Evolutionary conservation across 73 alveolate genomes (phyloP).

Genomic region (Uronychia binucleata): DNA sequence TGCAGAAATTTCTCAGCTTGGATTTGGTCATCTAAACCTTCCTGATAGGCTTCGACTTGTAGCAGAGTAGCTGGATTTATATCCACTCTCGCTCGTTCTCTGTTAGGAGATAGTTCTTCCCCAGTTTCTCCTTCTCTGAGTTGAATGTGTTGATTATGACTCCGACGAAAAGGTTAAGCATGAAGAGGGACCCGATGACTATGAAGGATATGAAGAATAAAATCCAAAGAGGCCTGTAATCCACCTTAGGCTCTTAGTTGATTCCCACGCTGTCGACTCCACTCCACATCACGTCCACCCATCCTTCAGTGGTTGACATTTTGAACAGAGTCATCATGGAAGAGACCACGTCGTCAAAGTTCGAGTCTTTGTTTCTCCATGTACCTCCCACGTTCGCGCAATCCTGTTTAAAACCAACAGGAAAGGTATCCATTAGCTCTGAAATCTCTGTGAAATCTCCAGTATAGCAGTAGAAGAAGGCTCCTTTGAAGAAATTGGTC

Average conservation of each 20-base stretch:
- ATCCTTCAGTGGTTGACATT: conserved; percentile 64
- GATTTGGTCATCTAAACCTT: background rate
- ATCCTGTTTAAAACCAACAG: conserved; percentile 8
- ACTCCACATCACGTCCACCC: conserved; percentile 59
- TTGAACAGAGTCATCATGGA: conserved; percentile 60
- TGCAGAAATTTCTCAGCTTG: background rate
- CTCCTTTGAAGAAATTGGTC: conserved; percentile 63
- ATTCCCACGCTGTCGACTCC: conserved; percentile 57
- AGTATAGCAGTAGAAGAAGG: conserved; percentile 32
- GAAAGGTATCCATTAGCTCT: background rate
- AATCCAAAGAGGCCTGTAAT: conserved; percentile 17
- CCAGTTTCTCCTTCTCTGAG: conserved; percentile 52
- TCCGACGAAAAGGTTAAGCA: conserved; percentile 66
- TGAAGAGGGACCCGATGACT: conserved; percentile 51
- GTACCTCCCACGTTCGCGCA: conserved; percentile 41
- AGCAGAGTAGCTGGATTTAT: conserved; percentile 25
- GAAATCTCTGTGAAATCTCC: background rate
- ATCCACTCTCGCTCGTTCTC: conserved; percentile 60
- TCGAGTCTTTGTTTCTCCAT: conserved; percentile 57
- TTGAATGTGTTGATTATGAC: conserved; percentile 59
- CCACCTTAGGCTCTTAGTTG: conserved; percentile 22
- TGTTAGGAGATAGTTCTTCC: conserved; percentile 20
- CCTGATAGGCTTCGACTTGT: conserved; percentile 14
- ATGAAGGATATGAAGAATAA: conserved; percentile 53
- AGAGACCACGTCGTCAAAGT: conserved; percentile 59